A percentile compares a stretch with the other conserved stretches of the same genome.
Evolutionary conservation across 1,284 basidiomycete species (phyloP).

Genomic region (Ustilago lituana): DNA sequence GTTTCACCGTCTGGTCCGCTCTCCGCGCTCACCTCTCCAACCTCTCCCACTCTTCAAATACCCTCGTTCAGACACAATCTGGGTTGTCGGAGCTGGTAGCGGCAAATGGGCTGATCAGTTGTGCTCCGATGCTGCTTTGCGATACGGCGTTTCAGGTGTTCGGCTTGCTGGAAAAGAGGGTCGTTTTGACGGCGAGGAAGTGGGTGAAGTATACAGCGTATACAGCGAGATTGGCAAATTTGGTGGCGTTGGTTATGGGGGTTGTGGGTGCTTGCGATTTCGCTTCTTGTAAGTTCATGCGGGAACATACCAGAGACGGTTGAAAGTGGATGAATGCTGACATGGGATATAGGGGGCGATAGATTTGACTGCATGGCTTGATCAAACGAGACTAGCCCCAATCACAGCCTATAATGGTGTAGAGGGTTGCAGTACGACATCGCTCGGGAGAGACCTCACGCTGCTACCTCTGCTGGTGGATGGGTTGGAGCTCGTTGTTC

Average conservation of each 20-base stretch:
- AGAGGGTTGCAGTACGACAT: slow-evolving; percentile 14
- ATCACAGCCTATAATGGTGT: background rate
- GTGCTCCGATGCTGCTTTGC: slow-evolving; percentile 24
- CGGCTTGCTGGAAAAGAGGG: slow-evolving; percentile 27
- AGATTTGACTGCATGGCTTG: slow-evolving; percentile 19
- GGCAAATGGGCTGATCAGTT: slow-evolving; percentile 25
- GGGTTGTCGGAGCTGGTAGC: slow-evolving; percentile 16
- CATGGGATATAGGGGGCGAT: background rate
- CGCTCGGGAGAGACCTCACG: slow-evolving; percentile 24
- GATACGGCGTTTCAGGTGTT: slow-evolving; percentile 37
- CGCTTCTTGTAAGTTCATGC: slow-evolving; percentile 22
- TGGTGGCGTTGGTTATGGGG: slow-evolving; percentile 26
- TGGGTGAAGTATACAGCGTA: slow-evolving; percentile 27
- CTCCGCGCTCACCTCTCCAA: slow-evolving; percentile 20
- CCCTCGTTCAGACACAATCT: background rate
- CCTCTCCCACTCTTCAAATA: slow-evolving; percentile 1
- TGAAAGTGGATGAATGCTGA: background rate
- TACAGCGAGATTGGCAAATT: slow-evolving; percentile 17
- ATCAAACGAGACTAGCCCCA: slow-evolving; percentile 8
- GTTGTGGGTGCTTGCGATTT: slow-evolving; percentile 25
- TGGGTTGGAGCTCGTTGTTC: slow-evolving; percentile 13
- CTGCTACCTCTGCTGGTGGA: slow-evolving; percentile 35
- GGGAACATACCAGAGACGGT: background rate
- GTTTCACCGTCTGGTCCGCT: slow-evolving; percentile 17
- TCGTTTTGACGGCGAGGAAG: slow-evolving; percentile 1